phyloP scores from a whole-genome alignment of 192 early-diverging fungal species.

The Gamsiella multidivaricata region DNA sequence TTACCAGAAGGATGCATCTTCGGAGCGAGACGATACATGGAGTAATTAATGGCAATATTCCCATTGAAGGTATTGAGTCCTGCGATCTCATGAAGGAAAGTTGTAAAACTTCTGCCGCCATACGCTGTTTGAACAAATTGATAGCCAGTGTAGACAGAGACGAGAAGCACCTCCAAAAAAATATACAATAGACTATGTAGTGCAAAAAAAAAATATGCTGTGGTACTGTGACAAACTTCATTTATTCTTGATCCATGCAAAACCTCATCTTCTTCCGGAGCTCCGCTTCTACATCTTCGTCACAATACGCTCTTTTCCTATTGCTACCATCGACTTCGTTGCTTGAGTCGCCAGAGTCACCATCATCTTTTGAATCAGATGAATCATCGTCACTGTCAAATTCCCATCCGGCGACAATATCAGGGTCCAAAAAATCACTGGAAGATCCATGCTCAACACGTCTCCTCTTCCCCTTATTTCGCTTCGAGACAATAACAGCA shows the following conservation, averaged over 20 bases:
- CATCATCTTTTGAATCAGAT: no score
- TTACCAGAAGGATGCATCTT: neutral
- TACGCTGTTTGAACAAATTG: neutral
- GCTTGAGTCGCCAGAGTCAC: no score
- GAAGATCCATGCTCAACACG: no score
- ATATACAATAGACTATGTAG: neutral
- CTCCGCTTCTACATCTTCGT: neutral
- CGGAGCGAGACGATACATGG: neutral
- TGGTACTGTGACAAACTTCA: neutral
- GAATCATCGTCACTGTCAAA: no score
- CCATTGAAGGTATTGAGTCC: neutral
- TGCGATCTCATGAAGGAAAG: neutral
- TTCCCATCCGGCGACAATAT: no score
- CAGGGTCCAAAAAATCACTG: no score
- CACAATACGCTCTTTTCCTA: neutral
- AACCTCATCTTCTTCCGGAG: neutral
- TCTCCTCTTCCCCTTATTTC: no score
- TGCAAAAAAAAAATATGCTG: neutral
- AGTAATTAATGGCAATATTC: neutral
- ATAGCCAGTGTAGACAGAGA: neutral
- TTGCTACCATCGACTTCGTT: neutral
- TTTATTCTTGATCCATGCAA: neutral
- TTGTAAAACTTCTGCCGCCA: neutral
- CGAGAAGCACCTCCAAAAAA: neutral
- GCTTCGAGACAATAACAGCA: no score